These are phyloP conservation scores for Parmelia sp. DNA, from an alignment of 495 filamentous ascomycete species.

Conservation along the genomic window DNA sequence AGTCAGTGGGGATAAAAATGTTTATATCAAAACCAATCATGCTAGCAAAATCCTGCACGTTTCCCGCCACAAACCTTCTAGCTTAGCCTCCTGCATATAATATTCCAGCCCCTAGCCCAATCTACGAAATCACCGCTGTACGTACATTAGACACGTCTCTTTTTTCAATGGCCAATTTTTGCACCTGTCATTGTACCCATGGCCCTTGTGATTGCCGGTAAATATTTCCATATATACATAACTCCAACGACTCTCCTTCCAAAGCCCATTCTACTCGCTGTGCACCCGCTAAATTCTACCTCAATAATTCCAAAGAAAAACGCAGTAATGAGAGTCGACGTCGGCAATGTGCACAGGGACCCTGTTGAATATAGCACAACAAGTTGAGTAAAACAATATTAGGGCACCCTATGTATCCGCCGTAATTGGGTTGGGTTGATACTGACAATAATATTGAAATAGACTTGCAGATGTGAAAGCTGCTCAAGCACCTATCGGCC, in stretches of 20 bases:
- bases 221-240: slow-evolving; percentile 11
- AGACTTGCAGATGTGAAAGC: slow-evolving; percentile 11
- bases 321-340: neutral
- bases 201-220: neutral
- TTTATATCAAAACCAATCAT: neutral
- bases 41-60: slow-evolving; percentile 1
- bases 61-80: neutral
- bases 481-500: slow-evolving; percentile 11
- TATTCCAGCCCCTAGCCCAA: no score
- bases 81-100: no score
- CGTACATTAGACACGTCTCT: neutral
- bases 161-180: no score
- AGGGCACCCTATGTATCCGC: slow-evolving; percentile 4
- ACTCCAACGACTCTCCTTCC: slow-evolving; percentile 1
- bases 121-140: neutral
- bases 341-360: slow-evolving; percentile 12
- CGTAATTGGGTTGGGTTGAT: slow-evolving; percentile 4
- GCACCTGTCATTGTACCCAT: neutral
- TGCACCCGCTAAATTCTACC: slow-evolving; percentile 5
- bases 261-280: neutral
- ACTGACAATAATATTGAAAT: slow-evolving; percentile 9
- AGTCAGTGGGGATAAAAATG: neutral
- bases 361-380: neutral
- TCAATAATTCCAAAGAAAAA: neutral
- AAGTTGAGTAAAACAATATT: slow-evolving; percentile 3